Evolutionary conservation across 805 yeast species (phyloP), one percentile per base, ranked within the genome.

Genomic region (Yamadazyma sp.): DNA sequence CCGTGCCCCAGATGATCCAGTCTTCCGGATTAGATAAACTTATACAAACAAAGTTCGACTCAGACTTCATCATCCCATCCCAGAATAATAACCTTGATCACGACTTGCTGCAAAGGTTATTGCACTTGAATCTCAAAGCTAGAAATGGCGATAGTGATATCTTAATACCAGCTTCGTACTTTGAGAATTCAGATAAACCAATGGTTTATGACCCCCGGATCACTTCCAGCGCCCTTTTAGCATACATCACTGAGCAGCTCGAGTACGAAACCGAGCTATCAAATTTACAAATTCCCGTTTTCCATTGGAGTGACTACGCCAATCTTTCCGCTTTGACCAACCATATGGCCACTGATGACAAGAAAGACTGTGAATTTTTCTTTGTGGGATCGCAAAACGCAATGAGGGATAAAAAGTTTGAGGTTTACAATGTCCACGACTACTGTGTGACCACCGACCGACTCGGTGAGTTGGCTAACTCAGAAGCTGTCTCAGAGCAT

Each of bases 301-400:
- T 62, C 40, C 63, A 61, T 42, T 62, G 66, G 66, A 48, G 50
- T n/a, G 68, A 62, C 43, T 61, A 52, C 44, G 41, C 41, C 6
- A 62, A 60, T 35, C 41, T 59, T 35, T 43, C 62, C 3, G 9
- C 22, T 6, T 40, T 62, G 8, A 44, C 59, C 30, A 32, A 42
- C 9, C 40, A 49, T 38, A 11, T 16, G n/a, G 17, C 31, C 17
- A 21, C 9, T 9, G 5, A n/a, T 3, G 32, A 45, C 1, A 57
- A 57, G 41, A 22, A 12, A 2, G 25, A 27, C 2, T 62, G 67
- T 41, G 28, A 29, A 4, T 26, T 32, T 26, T 50, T 57, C 28
- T 57, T 54, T 28, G 39, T 48, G 3, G 9, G 16, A 5, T 17
- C 30, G 6, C 31, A 18, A 7, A 31, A 6, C 22, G 11, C 16